Evolutionary conservation across 1,284 basidiomycete species (phyloP).

Genomic region (Malassezia obtusa): DNA sequence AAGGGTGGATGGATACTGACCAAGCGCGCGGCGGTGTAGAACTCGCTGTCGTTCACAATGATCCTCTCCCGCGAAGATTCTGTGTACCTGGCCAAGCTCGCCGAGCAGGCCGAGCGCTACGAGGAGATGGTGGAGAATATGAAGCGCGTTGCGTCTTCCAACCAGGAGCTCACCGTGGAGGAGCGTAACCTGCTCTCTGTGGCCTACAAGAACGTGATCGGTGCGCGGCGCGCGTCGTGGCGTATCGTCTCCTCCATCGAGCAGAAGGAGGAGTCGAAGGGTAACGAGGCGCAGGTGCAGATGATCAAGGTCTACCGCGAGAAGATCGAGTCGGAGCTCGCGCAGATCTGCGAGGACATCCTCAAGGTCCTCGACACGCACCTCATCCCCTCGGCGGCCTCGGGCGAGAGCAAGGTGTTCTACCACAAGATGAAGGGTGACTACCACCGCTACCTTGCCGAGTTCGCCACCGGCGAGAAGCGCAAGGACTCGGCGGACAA

Average conservation of each 20-base stretch:
- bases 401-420: slow-evolving; percentile 98
- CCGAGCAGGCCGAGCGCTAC: slow-evolving; percentile 49
- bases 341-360: slow-evolving; percentile 99
- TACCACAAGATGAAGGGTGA: slow-evolving; percentile 99
- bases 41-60: slow-evolving; percentile 23
- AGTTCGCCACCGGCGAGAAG: slow-evolving; percentile 98
- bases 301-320: slow-evolving; percentile 97
- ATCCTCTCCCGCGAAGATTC: slow-evolving; percentile 45
- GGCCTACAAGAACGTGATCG: slow-evolving; percentile 99
- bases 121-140: slow-evolving; percentile 50
- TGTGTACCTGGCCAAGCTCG: slow-evolving; percentile 49
- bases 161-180: slow-evolving; percentile 80
- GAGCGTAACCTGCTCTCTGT: slow-evolving; percentile 98
- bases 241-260: slow-evolving; percentile 98
- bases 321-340: slow-evolving; percentile 95
- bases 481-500: slow-evolving; percentile 97
- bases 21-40: not conserved
- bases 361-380: slow-evolving; percentile 97
- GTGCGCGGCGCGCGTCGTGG: slow-evolving; percentile 97
- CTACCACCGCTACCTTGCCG: slow-evolving; percentile 99
- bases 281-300: slow-evolving; percentile 89
- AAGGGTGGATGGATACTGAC: not conserved
- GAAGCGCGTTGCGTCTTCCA: slow-evolving; percentile 48
- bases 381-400: slow-evolving; percentile 93
- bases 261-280: slow-evolving; percentile 99